A percentile compares a stretch with the other conserved stretches of the same genome.
Evolutionary conservation across 2,329 filamentous ascomycete genomes (phyloP).

Genomic region (Colletotrichum sp.): DNA sequence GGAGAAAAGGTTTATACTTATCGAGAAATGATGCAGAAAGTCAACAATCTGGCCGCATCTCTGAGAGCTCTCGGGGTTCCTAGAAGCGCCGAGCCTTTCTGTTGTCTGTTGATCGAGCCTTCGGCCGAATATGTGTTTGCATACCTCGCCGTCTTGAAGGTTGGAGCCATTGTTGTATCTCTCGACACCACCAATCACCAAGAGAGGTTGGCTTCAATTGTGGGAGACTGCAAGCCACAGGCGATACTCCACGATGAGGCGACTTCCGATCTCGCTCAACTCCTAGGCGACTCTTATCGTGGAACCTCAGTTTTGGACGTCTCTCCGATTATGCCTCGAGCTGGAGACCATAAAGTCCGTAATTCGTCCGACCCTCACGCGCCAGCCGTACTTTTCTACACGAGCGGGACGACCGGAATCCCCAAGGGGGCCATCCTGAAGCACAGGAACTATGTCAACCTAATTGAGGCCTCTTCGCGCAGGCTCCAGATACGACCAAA

Average conservation of each 20-base stretch:
- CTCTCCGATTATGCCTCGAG: background rate
- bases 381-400: slow-evolving; percentile 36
- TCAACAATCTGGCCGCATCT: background rate
- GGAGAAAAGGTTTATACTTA: background rate
- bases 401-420: slow-evolving; percentile 33
- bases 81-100: slow-evolving; percentile 34
- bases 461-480: slow-evolving; percentile 19
- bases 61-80: slow-evolving; percentile 38
- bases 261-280: background rate
- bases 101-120: background rate
- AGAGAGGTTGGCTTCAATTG: background rate
- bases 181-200: slow-evolving; percentile 26
- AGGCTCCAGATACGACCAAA: slow-evolving; percentile 16
- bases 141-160: slow-evolving; percentile 43
- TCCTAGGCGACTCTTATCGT: background rate
- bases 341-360: background rate
- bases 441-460: slow-evolving; percentile 33
- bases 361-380: background rate
- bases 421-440: slow-evolving; percentile 47
- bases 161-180: slow-evolving; percentile 44
- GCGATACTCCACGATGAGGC: background rate
- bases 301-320: accelerated
- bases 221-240: background rate
- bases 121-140: slow-evolving; percentile 37
- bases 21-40: background rate